phyloP scores from a whole-genome alignment of 2,329 filamentous ascomycete species.

The Pestalotiopsis sp. region DNA sequence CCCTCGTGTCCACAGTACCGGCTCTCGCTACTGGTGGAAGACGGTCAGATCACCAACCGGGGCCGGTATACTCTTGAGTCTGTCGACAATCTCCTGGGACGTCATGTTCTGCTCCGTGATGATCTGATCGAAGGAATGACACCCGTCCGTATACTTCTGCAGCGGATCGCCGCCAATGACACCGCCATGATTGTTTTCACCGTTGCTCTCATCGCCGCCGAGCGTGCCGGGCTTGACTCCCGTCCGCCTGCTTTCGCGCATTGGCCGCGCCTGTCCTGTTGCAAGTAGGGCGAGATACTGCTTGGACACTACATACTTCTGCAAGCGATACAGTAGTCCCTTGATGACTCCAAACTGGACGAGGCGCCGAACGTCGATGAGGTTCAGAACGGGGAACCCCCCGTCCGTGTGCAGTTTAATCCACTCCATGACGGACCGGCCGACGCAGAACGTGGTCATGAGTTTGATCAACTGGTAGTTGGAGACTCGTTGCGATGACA shows the following conservation, averaged over 20 bases:
- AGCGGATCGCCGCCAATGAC: constrained; percentile 47
- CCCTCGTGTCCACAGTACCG: not conserved
- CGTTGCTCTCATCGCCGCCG: not conserved
- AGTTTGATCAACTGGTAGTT: constrained; percentile 76
- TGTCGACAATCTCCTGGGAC: constrained; percentile 71
- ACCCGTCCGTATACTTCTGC: constrained; percentile 72
- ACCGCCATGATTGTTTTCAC: constrained; percentile 30
- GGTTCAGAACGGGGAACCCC: constrained; percentile 66
- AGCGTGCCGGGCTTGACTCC: not conserved
- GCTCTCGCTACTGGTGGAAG: constrained; percentile 48
- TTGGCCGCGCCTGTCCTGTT: constrained; percentile 50
- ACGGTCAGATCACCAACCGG: constrained; percentile 56
- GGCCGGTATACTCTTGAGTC: constrained; percentile 60
- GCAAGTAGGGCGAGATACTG: constrained; percentile 61
- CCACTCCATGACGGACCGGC: constrained; percentile 86
- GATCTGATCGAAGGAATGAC: constrained; percentile 80
- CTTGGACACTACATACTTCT: constrained; percentile 82
- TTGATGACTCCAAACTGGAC: constrained; percentile 97
- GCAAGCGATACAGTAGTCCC: constrained; percentile 87
- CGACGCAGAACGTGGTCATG: constrained; percentile 83
- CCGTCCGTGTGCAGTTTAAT: constrained; percentile 72
- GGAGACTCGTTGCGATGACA: constrained; percentile 39
- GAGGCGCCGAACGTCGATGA: constrained; percentile 86
- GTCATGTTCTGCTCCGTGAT: constrained; percentile 74
- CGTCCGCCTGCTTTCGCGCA: constrained; percentile 16